These are phyloP conservation scores for Citropsis articulata DNA, from an alignment of 345 rosid species.

Conservation along the genomic window DNA sequence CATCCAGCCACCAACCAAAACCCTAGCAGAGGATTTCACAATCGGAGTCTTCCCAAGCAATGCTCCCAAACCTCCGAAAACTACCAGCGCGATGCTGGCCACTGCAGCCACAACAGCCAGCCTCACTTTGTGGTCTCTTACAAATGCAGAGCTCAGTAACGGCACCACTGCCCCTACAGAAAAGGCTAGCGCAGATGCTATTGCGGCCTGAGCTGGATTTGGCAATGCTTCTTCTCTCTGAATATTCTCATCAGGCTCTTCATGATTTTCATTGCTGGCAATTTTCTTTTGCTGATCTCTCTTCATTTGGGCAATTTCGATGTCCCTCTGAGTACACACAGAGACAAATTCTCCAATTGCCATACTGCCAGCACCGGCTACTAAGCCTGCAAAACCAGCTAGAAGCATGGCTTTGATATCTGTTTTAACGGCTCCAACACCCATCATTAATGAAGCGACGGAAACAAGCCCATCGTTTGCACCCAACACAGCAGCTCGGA, in stretches of 20 bases:
- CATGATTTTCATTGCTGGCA: slow-evolving; percentile 2
- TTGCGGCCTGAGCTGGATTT: slow-evolving; percentile 65
- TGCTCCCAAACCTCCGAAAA: slow-evolving; percentile 59
- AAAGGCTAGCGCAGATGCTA: slow-evolving; percentile 70
- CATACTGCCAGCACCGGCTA: slow-evolving; percentile 83
- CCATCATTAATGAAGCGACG: slow-evolving; percentile 79
- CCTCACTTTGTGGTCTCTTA: slow-evolving; percentile 46
- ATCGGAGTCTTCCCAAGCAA: slow-evolving; percentile 51
- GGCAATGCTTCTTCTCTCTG: slow-evolving; percentile 37
- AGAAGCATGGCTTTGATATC: slow-evolving; percentile 66
- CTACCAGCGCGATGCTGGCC: slow-evolving; percentile 44
- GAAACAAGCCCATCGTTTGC: slow-evolving; percentile 84
- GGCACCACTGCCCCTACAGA: slow-evolving; percentile 62
- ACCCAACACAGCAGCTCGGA: slow-evolving; percentile 77
- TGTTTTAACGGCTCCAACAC: slow-evolving; percentile 61
- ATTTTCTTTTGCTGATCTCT: slow-evolving; percentile 23
- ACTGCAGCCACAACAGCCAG: slow-evolving; percentile 43
- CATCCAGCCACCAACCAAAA: slow-evolving; percentile 64
- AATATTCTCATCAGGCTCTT: slow-evolving; percentile 15
- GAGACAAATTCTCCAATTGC: slow-evolving; percentile 87
- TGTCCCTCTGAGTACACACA: slow-evolving; percentile 67
- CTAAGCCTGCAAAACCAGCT: slow-evolving; percentile 67
- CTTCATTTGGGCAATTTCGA: slow-evolving; percentile 53
- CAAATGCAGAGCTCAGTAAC: slow-evolving; percentile 51
- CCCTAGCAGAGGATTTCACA: slow-evolving; percentile 45